These are phyloP conservation scores for Apostasia shenzhenica DNA, from an alignment of 106 monocot species.

Conservation along the genomic window DNA sequence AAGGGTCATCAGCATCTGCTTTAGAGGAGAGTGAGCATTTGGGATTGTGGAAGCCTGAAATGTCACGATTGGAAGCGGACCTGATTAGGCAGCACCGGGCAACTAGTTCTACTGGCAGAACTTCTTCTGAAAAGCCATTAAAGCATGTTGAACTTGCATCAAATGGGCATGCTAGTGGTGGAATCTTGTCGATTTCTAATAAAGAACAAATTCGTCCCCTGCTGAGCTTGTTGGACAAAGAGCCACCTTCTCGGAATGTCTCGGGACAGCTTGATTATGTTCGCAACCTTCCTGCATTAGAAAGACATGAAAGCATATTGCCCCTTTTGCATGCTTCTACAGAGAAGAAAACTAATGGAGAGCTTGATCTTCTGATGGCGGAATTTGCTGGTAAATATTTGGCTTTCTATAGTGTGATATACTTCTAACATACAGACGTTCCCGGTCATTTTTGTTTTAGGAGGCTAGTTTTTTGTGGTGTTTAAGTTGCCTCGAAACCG, in stretches of 20 bases:
- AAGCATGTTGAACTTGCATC: conserved; percentile 46
- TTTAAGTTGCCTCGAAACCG: too few relatives aligned
- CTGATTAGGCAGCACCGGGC: conserved; percentile 32
- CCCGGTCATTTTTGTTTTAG: too few relatives aligned
- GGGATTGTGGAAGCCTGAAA: conserved; percentile 28
- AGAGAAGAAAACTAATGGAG: conserved; percentile 84
- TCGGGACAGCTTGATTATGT: conserved; percentile 97
- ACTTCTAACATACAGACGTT: background rate
- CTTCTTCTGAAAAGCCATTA: conserved; percentile 60
- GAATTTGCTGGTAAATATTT: conserved; percentile 82
- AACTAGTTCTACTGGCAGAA: conserved; percentile 48
- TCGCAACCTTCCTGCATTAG: conserved; percentile 65
- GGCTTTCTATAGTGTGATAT: conserved; percentile 1
- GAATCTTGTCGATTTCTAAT: conserved; percentile 21
- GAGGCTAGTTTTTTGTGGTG: too few relatives aligned
- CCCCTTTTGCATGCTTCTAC: conserved; percentile 88
- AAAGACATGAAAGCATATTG: conserved; percentile 85
- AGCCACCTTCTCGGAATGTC: conserved; percentile 83
- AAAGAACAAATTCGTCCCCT: conserved; percentile 78
- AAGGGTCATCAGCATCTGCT: conserved; percentile 13
- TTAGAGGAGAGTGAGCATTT: conserved; percentile 38
- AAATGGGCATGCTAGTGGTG: conserved; percentile 30
- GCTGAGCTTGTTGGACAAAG: conserved; percentile 84
- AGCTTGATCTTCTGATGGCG: conserved; percentile 90
- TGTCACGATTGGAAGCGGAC: conserved; percentile 32